Percentiles rank a stretch among this genome's conserved stretches.
Evolutionary conservation across 2,329 filamentous ascomycete species (phyloP).

Genomic region (Helotiales sp.): DNA sequence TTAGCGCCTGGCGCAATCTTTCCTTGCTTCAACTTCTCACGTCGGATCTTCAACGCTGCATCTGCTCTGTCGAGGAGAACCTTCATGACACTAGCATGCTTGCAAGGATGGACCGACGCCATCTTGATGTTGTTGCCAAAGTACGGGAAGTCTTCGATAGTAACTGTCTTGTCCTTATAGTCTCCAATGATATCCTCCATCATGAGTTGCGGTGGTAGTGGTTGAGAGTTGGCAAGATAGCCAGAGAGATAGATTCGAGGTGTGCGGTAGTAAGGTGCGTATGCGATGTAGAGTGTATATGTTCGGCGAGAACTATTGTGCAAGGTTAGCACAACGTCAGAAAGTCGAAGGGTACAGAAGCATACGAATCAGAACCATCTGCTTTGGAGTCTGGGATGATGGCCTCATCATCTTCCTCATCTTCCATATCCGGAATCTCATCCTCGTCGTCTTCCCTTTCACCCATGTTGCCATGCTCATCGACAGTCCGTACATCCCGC

Average conservation of each 20-base stretch:
- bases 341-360: too few species aligned
- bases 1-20: constrained; percentile 45
- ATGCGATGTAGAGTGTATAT: constrained; percentile 99
- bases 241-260: constrained; percentile 94
- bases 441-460: constrained; percentile 71
- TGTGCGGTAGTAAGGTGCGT: constrained; percentile 94
- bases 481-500: constrained; percentile 81
- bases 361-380: constrained; percentile 33
- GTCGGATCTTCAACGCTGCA: constrained; percentile 83
- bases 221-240: constrained; percentile 77
- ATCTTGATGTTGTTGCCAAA: constrained; percentile 92
- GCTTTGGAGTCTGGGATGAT: constrained; percentile 76
- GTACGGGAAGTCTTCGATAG: constrained; percentile 95
- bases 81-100: constrained; percentile 98
- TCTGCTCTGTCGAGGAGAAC: constrained; percentile 93
- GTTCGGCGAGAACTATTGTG: constrained; percentile 71
- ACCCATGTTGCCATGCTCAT: constrained; percentile 84
- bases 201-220: constrained; percentile 81
- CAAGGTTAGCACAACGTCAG: constrained; percentile 12
- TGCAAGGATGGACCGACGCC: constrained; percentile 95
- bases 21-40: constrained; percentile 73
- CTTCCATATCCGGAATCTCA: constrained; percentile 98
- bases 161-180: constrained; percentile 98
- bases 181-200: constrained; percentile 97
- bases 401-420: constrained; percentile 89